Evolutionary conservation across 139 green algal genomes (phyloP), one percentile per base, ranked within the genome.

Genomic region (Tetraselmis chui): DNA sequence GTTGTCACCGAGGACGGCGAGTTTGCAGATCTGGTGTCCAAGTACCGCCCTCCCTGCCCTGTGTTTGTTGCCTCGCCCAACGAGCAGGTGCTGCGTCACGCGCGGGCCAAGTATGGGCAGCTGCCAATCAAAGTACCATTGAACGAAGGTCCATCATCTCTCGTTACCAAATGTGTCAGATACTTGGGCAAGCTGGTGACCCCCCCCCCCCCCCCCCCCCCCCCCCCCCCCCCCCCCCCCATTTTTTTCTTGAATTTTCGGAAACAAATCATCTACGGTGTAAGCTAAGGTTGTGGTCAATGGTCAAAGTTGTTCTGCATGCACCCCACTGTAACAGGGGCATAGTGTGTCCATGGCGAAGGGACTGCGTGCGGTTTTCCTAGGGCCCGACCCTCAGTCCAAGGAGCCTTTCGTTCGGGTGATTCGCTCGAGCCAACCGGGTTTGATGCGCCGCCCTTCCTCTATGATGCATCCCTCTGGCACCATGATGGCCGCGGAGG

Each of bases 1-100:
- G 45, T 67, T 25, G 11, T 25, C 11, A 67, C 45, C 5, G 45
- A 67, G 45, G 45, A 67, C 18, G 45, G 45, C 45, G 11, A 67
- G 11, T 67, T 67, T 18, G 5, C 45, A 67, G 45, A 67, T 18
- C 45, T 67, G 45, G 45, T 93, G 23, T 89, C 88, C 29, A 93
- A 94, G 85, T 93, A 91, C 84, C 77, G 87, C 23, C 88, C 91
- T 1, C 76, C 75, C 1, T 77, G 86, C 77, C 89, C 89, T 1
- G 89, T 91, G 1, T 80, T 92, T 77, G 89, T 92, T 75, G 83
- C 45, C 11, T 67, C 45, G 45, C 45, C 45, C 45, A 67, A 67
- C 45, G 18, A 25, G 5, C 11, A 67, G 45, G 45, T 67, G 45
- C 45, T 67, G 45, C 45, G 45, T 18, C 45, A 67, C 18, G 45